These are phyloP conservation scores for Penicillium sp. DNA, from an alignment of 2,329 filamentous ascomycete genomes.

Conservation along the genomic window DNA sequence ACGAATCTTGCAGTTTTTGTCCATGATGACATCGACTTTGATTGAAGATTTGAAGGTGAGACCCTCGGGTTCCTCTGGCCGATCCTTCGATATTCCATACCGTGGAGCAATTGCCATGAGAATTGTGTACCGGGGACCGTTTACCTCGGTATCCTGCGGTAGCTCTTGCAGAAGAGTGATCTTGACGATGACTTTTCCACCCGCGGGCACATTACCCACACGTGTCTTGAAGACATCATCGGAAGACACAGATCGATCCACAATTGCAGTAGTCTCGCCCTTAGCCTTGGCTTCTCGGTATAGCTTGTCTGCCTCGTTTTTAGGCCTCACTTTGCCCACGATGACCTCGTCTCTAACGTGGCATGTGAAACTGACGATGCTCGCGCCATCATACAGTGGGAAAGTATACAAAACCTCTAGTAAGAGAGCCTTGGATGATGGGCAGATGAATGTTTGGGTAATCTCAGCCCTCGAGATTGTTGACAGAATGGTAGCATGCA, in stretches of 20 bases:
- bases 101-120: background rate
- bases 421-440: background rate
- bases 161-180: background rate
- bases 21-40: constrained; percentile 10
- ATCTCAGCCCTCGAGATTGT: background rate
- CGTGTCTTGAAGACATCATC: background rate
- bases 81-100: background rate
- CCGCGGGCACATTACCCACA: background rate
- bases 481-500: background rate
- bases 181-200: background rate
- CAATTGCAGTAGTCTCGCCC: background rate
- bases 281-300: background rate
- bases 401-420: background rate
- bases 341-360: background rate
- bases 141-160: background rate
- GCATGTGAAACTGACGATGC: background rate
- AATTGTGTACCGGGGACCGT: background rate
- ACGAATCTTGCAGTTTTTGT: constrained; percentile 11
- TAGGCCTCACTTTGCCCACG: background rate
- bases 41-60: background rate
- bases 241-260: background rate
- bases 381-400: background rate
- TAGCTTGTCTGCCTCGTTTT: background rate
- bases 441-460: background rate
- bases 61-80: background rate